Evolutionary conservation across 208 protist genomes (phyloP), one percentile per base, ranked within the genome.

Genomic region (Leishmania tropica): DNA sequence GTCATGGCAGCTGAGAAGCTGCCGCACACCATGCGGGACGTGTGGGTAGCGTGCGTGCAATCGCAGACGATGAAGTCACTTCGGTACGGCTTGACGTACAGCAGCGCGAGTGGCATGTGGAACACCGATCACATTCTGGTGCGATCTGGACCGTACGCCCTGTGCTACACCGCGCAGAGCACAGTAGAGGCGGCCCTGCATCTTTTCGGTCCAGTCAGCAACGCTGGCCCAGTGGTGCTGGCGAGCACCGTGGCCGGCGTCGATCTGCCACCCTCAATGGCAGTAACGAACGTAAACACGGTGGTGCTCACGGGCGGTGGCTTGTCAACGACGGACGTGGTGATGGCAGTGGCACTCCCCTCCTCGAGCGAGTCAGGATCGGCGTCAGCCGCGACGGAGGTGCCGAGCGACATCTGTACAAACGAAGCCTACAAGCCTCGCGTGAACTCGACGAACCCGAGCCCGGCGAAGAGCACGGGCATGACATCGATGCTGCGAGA

Each of bases 361-460:
- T 15, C 19, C 45, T 45, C 40, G 31, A 42, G 40, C 51, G 4
- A 42, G 51, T 51, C 68, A 31, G 67, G 17, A 10, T 48, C 65
- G 24, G 31, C 35, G 31, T 71, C 75, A 17, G 53, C 78, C 21
- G 17, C 73, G 40, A 75, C 31, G 0, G 70, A n/a, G 4, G 62
- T 94, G 19, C 93, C 95, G n/a, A 58, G 64, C 1, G 93, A 96
- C 81, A 90, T 96, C 42, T 97, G 95, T 84, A 96, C 80, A 19
- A 92, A 94, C 84, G 78, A 73, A 8, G 78, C 35, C 68, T 94
- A 95, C 79, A 90, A 47, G 21, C 90, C 92, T 11, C 91, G 91
- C 58, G 87, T 97, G 5, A 60, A 42, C 21, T 79, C 79, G 15
- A 78, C 64, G 47, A 84, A 65, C 62, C 31, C 88, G 1, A 65